phyloP scores from a whole-genome alignment of 768 basidiomycete genomes.

The Hypholoma sublateritium region DNA sequence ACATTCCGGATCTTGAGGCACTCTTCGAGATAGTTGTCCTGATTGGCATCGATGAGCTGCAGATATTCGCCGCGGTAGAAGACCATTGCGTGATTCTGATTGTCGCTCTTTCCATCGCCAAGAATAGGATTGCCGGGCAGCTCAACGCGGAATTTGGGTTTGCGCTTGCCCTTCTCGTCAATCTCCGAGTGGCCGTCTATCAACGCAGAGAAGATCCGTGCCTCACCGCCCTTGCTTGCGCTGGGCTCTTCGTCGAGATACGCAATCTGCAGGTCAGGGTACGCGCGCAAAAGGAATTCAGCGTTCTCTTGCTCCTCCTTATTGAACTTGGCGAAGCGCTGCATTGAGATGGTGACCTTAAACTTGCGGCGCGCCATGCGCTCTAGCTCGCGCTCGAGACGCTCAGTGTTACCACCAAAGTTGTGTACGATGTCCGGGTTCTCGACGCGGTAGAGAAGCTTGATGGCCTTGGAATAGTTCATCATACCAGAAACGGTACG shows the following conservation, averaged over 20 bases:
- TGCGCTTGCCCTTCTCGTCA: slow-evolving; percentile 83
- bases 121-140: slow-evolving; percentile 98
- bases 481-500: slow-evolving; percentile 99
- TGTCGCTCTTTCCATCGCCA: slow-evolving; percentile 98
- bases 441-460: slow-evolving; percentile 96
- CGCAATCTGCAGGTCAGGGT: slow-evolving; percentile 97
- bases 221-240: slow-evolving; percentile 86
- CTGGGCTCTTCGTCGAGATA: slow-evolving; percentile 96
- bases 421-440: slow-evolving; percentile 96
- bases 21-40: slow-evolving; percentile 99
- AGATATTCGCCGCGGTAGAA: slow-evolving; percentile 99
- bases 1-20: slow-evolving; percentile 98
- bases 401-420: slow-evolving; percentile 96
- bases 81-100: slow-evolving; percentile 99
- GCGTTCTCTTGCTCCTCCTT: slow-evolving; percentile 99
- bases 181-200: slow-evolving; percentile 98
- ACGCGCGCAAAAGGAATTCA: slow-evolving; percentile 95
- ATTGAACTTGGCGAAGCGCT: slow-evolving; percentile 98
- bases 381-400: slow-evolving; percentile 93
- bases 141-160: slow-evolving; percentile 97
- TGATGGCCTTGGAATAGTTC: slow-evolving; percentile 99
- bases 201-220: slow-evolving; percentile 85
- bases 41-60: slow-evolving; percentile 99
- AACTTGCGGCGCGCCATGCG: slow-evolving; percentile 97
- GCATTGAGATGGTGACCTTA: slow-evolving; percentile 98